Conservation (phyloP, 179 eudicot genomes). For the Nepenthes alata region DNA sequence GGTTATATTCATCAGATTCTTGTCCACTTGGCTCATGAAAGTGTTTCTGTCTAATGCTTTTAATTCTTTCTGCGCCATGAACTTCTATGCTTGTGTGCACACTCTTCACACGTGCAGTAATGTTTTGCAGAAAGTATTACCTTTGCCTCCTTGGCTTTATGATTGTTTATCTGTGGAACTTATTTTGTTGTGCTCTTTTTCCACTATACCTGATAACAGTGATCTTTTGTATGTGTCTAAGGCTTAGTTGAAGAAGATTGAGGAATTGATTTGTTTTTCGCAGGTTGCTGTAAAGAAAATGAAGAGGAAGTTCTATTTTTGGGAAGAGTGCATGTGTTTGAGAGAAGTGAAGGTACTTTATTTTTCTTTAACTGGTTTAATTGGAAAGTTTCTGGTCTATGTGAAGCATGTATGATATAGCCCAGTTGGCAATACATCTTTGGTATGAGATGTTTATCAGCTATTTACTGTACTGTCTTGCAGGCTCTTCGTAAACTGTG, state of each 20-base stretch:
- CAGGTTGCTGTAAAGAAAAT: slow-evolving; percentile 98
- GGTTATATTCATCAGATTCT: too few relatives aligned
- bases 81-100: too few relatives aligned
- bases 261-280: not conserved
- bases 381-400: not conserved
- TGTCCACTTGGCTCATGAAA: too few relatives aligned
- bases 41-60: too few relatives aligned
- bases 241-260: not conserved
- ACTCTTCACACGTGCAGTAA: too few relatives aligned
- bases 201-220: too few relatives aligned
- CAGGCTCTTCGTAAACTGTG: slow-evolving; percentile 78
- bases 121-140: too few relatives aligned
- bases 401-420: not conserved
- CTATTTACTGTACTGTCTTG: slow-evolving; percentile 10
- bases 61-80: too few relatives aligned
- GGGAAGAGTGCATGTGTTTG: slow-evolving; percentile 88
- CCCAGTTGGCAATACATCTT: not conserved
- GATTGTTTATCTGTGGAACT: too few relatives aligned
- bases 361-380: not conserved
- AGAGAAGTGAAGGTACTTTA: slow-evolving; percentile 84
- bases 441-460: not conserved
- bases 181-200: too few relatives aligned
- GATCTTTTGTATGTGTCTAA: too few relatives aligned
- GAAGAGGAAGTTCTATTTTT: slow-evolving; percentile 78
- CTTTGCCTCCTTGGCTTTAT: too few relatives aligned